phyloP scores from a whole-genome alignment of 352 stramenopile species.

The Globisporangium canariense region DNA sequence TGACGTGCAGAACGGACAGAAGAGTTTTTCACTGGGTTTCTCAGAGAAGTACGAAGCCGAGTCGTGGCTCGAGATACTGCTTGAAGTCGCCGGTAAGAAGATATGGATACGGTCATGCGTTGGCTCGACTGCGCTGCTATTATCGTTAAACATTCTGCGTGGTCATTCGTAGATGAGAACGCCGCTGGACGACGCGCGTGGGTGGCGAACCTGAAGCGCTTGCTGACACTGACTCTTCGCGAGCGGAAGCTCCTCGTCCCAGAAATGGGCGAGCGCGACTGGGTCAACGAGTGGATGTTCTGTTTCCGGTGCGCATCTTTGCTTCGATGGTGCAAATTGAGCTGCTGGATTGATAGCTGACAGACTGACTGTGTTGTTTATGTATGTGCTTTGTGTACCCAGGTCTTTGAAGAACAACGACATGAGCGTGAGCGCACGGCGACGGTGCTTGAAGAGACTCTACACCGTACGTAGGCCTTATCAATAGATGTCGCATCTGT shows the following conservation, averaged over 20 bases:
- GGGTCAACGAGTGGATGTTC: slow-evolving; percentile 79
- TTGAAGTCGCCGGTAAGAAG: slow-evolving; percentile 46
- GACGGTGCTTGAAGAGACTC: slow-evolving; percentile 50
- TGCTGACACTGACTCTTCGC: slow-evolving; percentile 43
- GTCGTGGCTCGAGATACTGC: slow-evolving; percentile 59
- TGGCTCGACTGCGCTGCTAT: neutral
- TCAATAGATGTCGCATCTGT: neutral
- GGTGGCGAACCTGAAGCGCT: slow-evolving; percentile 50
- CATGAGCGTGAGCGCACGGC: slow-evolving; percentile 32
- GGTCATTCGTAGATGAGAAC: slow-evolving; percentile 49
- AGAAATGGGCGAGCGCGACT: slow-evolving; percentile 67
- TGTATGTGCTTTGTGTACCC: neutral
- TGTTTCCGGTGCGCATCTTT: slow-evolving; percentile 43
- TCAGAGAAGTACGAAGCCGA: slow-evolving; percentile 35
- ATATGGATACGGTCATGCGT: neutral
- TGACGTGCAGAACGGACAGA: slow-evolving; percentile 39
- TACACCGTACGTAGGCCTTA: slow-evolving; percentile 40
- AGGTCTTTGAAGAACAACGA: slow-evolving; percentile 39
- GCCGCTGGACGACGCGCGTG: slow-evolving; percentile 63
- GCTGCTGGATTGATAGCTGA: neutral
- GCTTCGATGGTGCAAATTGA: neutral
- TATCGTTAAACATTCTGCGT: neutral
- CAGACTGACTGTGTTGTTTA: neutral
- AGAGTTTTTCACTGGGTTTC: slow-evolving; percentile 51
- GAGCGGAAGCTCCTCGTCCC: slow-evolving; percentile 52